Evolutionary conservation across 352 stramenopile genomes (phyloP), one percentile per base, ranked within the genome.

Genomic region (Phytophthora pisi): DNA sequence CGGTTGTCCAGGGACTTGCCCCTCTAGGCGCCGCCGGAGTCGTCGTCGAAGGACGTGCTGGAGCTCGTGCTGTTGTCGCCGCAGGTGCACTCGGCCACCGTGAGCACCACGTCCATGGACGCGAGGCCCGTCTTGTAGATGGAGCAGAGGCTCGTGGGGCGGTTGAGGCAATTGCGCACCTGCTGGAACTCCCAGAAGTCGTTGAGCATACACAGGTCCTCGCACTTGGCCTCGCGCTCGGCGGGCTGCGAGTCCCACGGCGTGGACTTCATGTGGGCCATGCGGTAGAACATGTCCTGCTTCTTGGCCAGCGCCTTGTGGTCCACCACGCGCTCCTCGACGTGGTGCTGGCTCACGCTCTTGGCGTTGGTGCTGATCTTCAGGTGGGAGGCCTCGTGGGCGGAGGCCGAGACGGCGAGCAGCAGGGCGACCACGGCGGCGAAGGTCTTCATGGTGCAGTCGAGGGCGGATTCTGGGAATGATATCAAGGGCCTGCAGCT

Each of bases 101-200:
- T 72, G 43, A 90, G 50, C 56, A 92, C 84, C 6, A 77, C 68
- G 9, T 89, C 71, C 51, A 89, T 69, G 2, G 73, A 79, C 1
- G 75, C 65, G 15, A 80, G 57, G 1, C 72, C 78, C 5, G 75
- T 65, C 59, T 86, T 86, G 77, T 87, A 92, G 63, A 84, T 63
- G 50, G 74, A 78, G 64, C 82, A 92, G 30, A 90, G 78, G 18
- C 68, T 75, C 5, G 78, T 88, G 26, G 80, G 71, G 45, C 72
- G 68, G 62, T 76, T 81, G 40, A 71, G n/a, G 71, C 84, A 92
- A 64, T 89, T 90, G 68, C 81, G 82, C 23, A 43, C 64, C 47
- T 86, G 56, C 67, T 90, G 82, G 68, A 82, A 77, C 31, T 66
- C 52, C 80, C 81, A 92, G 56, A 90, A 90, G 57, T 77, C 69